A percentile compares a stretch with the other conserved stretches of the same genome.
These are phyloP conservation scores for Aspergillus oerlinghausenensis DNA, from an alignment of 2,329 filamentous ascomycete species.

Conservation along the genomic window DNA sequence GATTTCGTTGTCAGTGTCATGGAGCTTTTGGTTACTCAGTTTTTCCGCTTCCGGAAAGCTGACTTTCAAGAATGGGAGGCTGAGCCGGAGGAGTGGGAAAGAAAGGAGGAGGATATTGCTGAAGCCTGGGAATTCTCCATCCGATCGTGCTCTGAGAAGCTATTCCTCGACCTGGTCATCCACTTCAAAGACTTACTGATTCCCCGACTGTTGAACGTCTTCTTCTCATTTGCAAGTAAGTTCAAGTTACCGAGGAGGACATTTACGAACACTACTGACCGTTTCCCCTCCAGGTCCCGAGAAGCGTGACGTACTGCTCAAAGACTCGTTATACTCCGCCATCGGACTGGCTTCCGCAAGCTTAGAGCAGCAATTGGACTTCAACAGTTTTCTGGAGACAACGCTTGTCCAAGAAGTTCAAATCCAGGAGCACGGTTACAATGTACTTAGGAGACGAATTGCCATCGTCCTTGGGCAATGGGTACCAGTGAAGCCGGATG, in stretches of 20 bases:
- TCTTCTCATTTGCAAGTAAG: conserved; percentile 68
- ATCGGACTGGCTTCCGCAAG: conserved; percentile 81
- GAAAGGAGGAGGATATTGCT: conserved; percentile 76
- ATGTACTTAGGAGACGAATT: conserved; percentile 79
- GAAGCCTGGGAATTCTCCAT: conserved; percentile 91
- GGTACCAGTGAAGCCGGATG: conserved; percentile 71
- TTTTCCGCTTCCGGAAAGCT: conserved; percentile 79
- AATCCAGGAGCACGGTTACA: conserved; percentile 61
- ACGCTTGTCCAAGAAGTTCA: conserved; percentile 78
- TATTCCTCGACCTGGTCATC: conserved; percentile 86
- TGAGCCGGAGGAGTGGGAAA: conserved; percentile 93
- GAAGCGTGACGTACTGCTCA: conserved; percentile 70
- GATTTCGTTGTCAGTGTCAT: conserved; percentile 76
- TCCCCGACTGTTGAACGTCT: conserved; percentile 75
- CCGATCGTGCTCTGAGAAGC: conserved; percentile 84
- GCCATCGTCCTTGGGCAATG: conserved; percentile 87
- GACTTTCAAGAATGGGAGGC: conserved; percentile 92
- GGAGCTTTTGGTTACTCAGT: conserved; percentile 76
- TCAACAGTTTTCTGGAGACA: conserved; percentile 70
- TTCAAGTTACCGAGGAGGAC: conserved; percentile 11
- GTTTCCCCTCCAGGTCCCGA: conserved; percentile 40
- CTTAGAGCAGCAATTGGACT: conserved; percentile 71
- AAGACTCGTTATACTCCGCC: conserved; percentile 92
- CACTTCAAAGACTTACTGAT: conserved; percentile 81
- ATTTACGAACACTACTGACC: conserved; percentile 2